phyloP scores from a whole-genome alignment of 2,329 filamentous ascomycete genomes.

The Pestalotiopsis sp. region DNA sequence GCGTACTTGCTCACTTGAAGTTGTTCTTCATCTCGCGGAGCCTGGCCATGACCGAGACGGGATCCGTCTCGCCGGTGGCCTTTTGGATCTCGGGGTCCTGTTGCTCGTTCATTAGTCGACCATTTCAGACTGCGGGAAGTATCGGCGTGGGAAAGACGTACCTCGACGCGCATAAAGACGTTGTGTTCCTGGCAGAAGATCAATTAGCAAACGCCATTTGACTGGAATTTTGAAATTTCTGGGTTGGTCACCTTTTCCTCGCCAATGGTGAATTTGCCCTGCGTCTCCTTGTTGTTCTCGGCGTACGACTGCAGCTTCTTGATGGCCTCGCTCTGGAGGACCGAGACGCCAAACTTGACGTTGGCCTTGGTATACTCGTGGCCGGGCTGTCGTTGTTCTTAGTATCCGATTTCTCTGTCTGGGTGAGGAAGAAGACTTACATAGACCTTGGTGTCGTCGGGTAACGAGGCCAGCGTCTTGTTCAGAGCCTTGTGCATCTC shows the following conservation, averaged over 20 bases:
- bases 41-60: conserved; percentile 81
- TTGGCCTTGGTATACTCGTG: conserved; percentile 99
- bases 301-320: conserved; percentile 79
- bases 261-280: conserved; percentile 94
- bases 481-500: conserved; percentile 97
- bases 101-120: conserved; percentile 6
- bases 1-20: conserved; percentile 57
- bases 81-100: conserved; percentile 84
- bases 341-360: conserved; percentile 81
- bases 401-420: neutral
- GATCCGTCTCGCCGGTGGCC: conserved; percentile 77
- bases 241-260: conserved; percentile 79
- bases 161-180: conserved; percentile 89
- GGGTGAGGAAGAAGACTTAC: conserved; percentile 50
- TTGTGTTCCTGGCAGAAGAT: conserved; percentile 79
- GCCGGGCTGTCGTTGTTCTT: conserved; percentile 63
- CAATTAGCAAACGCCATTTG: too few species aligned
- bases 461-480: conserved; percentile 76
- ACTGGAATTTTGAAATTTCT: neutral
- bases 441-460: conserved; percentile 90
- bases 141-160: conserved; percentile 42
- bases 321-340: conserved; percentile 75
- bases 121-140: conserved; percentile 4
- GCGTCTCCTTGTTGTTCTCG: conserved; percentile 80
- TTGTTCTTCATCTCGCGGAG: conserved; percentile 91